A percentile compares a stretch with the other conserved stretches of the same genome.
Evolutionary conservation across 768 basidiomycete species (phyloP).

Genomic region (Lactarius trivialis): DNA sequence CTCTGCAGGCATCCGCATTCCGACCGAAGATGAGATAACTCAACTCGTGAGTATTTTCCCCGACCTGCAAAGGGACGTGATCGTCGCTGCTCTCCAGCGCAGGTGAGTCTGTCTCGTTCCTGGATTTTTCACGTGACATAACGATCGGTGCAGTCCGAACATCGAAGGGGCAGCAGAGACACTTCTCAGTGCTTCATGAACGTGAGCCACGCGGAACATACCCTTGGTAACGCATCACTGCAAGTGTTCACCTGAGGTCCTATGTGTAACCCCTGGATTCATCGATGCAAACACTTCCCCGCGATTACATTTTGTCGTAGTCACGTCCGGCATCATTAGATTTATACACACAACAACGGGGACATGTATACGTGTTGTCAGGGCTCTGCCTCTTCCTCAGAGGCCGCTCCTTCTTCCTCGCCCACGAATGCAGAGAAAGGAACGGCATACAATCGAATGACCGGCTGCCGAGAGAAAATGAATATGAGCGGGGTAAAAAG

Average conservation of each 20-base stretch:
- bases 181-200: constrained; percentile 44
- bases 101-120: constrained; percentile 46
- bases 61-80: constrained; percentile 59
- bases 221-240: neutral
- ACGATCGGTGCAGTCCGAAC: constrained; percentile 47
- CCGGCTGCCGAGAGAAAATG: constrained; percentile 51
- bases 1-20: constrained; percentile 55
- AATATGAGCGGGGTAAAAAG: constrained; percentile 14
- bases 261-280: neutral
- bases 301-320: constrained; percentile 4
- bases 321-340: neutral
- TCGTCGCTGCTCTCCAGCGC: constrained; percentile 73
- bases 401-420: constrained; percentile 57
- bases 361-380: constrained; percentile 21
- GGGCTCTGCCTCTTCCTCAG: constrained; percentile 35
- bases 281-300: neutral
- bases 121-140: constrained; percentile 3
- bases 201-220: neutral
- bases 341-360: constrained; percentile 4
- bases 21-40: constrained; percentile 68
- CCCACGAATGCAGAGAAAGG: constrained; percentile 80
- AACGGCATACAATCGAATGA: constrained; percentile 91
- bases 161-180: constrained; percentile 80
- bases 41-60: constrained; percentile 82
- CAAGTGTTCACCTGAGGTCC: neutral